Percentiles rank a stretch among this genome's conserved stretches.
Conservation (phyloP, 495 filamentous ascomycete genomes). For the Aspergillus leporis region DNA sequence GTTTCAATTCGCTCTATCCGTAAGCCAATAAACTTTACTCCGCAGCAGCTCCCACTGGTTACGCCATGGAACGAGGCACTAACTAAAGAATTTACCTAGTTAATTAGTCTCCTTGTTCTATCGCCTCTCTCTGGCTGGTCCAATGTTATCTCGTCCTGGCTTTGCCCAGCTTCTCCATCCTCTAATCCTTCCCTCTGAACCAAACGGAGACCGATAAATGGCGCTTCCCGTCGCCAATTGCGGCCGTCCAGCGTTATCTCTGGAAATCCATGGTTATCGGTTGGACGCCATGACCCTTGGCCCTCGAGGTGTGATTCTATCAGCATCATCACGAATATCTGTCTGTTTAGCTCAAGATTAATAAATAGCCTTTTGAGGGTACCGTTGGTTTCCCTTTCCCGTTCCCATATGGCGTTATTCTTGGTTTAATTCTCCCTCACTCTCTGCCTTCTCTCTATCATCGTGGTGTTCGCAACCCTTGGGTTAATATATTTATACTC, state of each 20-base stretch:
- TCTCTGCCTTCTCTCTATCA: conserved; percentile 4
- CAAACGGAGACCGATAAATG: background rate
- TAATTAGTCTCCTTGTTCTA: conserved; percentile 4
- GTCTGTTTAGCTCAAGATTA: background rate
- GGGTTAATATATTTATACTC: background rate
- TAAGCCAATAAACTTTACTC: conserved; percentile 8
- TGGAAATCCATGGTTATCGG: conserved; percentile 1
- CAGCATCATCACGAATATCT: background rate
- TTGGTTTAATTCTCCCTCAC: background rate
- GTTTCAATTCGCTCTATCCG: background rate
- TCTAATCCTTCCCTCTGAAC: background rate
- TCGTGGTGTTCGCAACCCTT: background rate
- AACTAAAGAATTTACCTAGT: background rate
- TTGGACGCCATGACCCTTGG: background rate
- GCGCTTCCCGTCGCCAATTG: background rate
- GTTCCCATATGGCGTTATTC: background rate
- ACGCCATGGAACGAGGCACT: background rate
- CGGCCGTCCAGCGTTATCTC: background rate
- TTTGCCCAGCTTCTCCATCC: background rate
- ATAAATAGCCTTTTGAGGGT: background rate
- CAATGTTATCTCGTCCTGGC: background rate
- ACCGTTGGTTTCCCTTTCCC: background rate
- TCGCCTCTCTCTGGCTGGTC: conserved; percentile 13
- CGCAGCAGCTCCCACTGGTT: conserved; percentile 2
- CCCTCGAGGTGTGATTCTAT: background rate